Evolutionary conservation across 164 flowering plant genomes (phyloP).

Genomic region (Chloranthus sessilifolius): DNA sequence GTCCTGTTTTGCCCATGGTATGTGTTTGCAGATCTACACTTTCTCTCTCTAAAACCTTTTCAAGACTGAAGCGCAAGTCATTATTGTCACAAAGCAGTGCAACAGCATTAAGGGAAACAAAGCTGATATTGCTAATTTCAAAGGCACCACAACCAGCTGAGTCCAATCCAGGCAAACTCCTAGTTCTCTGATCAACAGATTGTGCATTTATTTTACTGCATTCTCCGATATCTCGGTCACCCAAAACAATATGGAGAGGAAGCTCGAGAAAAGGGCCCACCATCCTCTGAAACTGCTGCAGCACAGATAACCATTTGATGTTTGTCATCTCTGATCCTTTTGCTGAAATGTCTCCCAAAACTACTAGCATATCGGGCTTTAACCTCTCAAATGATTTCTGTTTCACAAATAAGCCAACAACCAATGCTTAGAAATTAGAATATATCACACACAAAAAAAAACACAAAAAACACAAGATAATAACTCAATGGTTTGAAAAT

Average conservation of each 20-base stretch:
- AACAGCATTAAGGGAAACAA: conserved; percentile 61
- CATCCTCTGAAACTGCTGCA: conserved; percentile 49
- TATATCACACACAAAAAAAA: too few relatives aligned
- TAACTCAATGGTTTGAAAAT: too few relatives aligned
- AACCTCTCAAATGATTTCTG: conserved; percentile 56
- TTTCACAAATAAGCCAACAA: conserved; percentile 10
- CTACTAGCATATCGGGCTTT: conserved; percentile 72
- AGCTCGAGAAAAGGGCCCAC: conserved; percentile 52
- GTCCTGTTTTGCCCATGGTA: conserved; percentile 9
- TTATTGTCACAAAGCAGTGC: conserved; percentile 64
- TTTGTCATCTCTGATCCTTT: conserved; percentile 43
- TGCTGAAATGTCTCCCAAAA: conserved; percentile 73
- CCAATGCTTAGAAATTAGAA: conserved; percentile 5
- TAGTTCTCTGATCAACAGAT: conserved; percentile 32
- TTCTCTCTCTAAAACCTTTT: conserved; percentile 54
- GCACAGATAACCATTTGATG: conserved; percentile 43
- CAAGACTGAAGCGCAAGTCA: conserved; percentile 46
- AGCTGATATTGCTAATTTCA: conserved; percentile 50
- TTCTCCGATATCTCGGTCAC: conserved; percentile 70
- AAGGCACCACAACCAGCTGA: conserved; percentile 62
- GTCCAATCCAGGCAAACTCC: conserved; percentile 57
- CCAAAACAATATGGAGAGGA: conserved; percentile 55
- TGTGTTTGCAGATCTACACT: conserved; percentile 29
- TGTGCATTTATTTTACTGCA: conserved; percentile 35
- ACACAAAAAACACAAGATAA: too few relatives aligned